Percentiles rank a stretch among this genome's conserved stretches.
Evolutionary conservation across 2,329 filamentous ascomycete genomes (phyloP).

Genomic region (Sphaerulina musiva): DNA sequence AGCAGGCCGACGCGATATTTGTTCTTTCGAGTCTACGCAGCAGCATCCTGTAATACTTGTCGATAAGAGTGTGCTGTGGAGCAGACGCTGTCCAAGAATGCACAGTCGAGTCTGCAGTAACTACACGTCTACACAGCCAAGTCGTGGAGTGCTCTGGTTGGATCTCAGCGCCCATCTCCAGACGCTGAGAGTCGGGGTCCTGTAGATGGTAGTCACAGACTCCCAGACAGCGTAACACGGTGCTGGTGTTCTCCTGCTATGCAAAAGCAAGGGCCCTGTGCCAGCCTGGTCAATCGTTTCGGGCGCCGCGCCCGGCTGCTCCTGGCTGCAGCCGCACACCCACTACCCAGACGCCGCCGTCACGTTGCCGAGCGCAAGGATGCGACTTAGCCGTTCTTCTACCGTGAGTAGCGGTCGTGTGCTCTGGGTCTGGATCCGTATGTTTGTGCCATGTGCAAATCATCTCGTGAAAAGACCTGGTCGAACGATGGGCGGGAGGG

Average conservation of each 20-base stretch:
- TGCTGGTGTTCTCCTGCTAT: background rate
- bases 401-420: background rate
- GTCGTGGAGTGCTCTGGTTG: background rate
- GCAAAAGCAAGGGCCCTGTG: background rate
- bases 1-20: background rate
- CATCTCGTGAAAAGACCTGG: background rate
- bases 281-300: background rate
- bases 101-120: background rate
- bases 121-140: background rate
- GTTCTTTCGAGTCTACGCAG: background rate
- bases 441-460: background rate
- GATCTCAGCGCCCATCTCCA: background rate
- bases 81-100: background rate
- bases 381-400: background rate
- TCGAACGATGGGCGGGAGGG: background rate
- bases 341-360: background rate
- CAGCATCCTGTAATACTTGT: background rate
- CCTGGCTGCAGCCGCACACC: background rate
- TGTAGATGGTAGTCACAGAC: background rate
- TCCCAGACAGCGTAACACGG: background rate
- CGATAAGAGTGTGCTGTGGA: background rate
- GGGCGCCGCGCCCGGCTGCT: background rate
- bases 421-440: background rate
- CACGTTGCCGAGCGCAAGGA: background rate
- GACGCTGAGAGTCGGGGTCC: background rate